phyloP scores from a whole-genome alignment of 164 flowering plant genomes.

The Vitis cinerea region DNA sequence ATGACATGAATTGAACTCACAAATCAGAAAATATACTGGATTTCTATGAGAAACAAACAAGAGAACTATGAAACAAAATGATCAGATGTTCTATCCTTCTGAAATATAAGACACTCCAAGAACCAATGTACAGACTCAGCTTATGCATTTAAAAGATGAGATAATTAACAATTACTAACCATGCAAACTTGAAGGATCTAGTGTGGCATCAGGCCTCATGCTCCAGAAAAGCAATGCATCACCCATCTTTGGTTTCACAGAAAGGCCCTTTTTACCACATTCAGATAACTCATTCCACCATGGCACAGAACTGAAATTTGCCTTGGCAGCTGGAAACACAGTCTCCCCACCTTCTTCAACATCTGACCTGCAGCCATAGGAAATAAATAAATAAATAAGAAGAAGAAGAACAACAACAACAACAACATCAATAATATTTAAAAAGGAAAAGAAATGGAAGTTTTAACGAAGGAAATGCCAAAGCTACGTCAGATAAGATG shows the following conservation, averaged over 20 bases:
- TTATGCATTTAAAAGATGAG: not conserved
- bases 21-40: too few species aligned
- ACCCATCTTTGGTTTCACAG: conserved; percentile 89
- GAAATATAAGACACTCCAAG: not conserved
- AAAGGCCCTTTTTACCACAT: conserved; percentile 73
- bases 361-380: conserved; percentile 61
- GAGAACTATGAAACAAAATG: not conserved
- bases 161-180: conserved; percentile 40
- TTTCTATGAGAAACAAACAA: too few species aligned
- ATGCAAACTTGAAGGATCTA: conserved; percentile 90
- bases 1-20: not conserved
- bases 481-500: not conserved
- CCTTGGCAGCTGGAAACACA: conserved; percentile 79
- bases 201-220: conserved; percentile 84
- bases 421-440: too few species aligned
- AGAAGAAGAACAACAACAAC: not conserved
- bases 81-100: not conserved
- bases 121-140: not conserved
- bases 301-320: conserved; percentile 64
- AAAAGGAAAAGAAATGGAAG: too few species aligned
- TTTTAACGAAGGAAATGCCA: too few species aligned
- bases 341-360: conserved; percentile 99
- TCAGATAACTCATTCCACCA: conserved; percentile 87
- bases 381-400: not conserved
- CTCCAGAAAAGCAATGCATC: conserved; percentile 98